phyloP scores from a whole-genome alignment of 306 rosid species.

The Astragalus membranaceus region DNA sequence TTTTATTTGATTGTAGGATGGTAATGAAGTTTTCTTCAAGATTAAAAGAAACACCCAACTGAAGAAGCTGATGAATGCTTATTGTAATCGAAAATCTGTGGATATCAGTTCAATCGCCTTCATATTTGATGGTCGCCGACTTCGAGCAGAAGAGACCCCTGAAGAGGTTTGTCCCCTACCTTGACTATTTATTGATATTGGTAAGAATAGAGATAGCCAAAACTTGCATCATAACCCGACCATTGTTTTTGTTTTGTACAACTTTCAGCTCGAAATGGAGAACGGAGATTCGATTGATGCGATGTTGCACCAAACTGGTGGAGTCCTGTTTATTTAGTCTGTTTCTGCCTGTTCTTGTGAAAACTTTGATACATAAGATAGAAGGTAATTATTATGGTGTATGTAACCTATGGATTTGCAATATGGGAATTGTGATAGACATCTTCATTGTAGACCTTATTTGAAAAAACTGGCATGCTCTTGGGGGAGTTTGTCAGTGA shows the following conservation, averaged over 20 bases:
- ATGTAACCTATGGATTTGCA: conserved; percentile 8
- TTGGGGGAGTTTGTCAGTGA: not conserved
- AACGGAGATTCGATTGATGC: conserved; percentile 74
- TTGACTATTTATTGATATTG: not conserved
- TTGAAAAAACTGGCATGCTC: conserved; percentile 7
- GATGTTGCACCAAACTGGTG: conserved; percentile 71
- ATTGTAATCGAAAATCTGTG: conserved; percentile 65
- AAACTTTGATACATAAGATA: not conserved
- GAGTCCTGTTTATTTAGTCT: conserved; percentile 16
- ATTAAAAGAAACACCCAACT: conserved; percentile 65
- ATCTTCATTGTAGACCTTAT: not conserved
- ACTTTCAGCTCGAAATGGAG: conserved; percentile 60
- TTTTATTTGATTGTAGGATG: conserved; percentile 36
- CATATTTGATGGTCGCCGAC: conserved; percentile 61
- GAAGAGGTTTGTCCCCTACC: conserved; percentile 44
- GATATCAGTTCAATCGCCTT: conserved; percentile 49
- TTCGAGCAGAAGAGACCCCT: conserved; percentile 65
- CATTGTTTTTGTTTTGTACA: not conserved
- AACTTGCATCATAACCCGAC: not conserved
- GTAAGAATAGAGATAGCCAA: not conserved
- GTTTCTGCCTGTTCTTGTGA: not conserved
- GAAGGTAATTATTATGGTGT: conserved; percentile 3
- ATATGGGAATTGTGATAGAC: not conserved
- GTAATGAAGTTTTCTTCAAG: conserved; percentile 56
- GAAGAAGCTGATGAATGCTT: conserved; percentile 75